phyloP scores from a whole-genome alignment of 768 basidiomycete species.

The Suillus cothurnatus region DNA sequence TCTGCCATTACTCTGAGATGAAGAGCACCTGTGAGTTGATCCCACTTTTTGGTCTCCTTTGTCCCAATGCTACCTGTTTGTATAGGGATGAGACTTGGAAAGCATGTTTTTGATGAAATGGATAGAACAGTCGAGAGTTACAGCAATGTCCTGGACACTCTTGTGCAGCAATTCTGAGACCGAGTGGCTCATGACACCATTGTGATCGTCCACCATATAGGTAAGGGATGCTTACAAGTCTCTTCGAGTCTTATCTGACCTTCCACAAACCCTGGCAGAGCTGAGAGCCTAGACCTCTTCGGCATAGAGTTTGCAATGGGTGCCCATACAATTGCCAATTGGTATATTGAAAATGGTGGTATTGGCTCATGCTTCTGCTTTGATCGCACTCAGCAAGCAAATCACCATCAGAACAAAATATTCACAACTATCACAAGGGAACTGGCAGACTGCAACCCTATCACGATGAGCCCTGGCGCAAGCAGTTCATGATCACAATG shows the following conservation, averaged over 20 bases:
- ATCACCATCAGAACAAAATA: conserved; percentile 4
- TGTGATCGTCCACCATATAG: not conserved
- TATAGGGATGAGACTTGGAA: conserved; percentile 1
- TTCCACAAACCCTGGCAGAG: not conserved
- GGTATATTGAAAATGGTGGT: too few relatives aligned
- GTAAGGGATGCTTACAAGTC: not conserved
- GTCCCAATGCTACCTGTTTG: not conserved
- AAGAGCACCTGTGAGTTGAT: conserved; percentile 22
- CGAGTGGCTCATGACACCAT: not conserved
- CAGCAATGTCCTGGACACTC: not conserved
- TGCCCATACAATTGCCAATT: too few relatives aligned
- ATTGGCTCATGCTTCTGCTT: too few relatives aligned
- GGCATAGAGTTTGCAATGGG: too few relatives aligned
- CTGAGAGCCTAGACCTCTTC: too few relatives aligned
- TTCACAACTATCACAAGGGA: not conserved
- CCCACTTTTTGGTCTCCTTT: not conserved
- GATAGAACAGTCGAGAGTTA: not conserved
- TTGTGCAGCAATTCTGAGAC: conserved; percentile 9
- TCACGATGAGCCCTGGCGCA: not conserved
- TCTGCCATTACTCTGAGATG: conserved; percentile 27
- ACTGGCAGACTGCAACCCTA: not conserved
- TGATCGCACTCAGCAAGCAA: not conserved
- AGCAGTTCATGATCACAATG: not conserved
- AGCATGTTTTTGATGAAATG: not conserved
- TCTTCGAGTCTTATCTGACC: not conserved